phyloP scores from a whole-genome alignment of 1,284 basidiomycete genomes.

The Marasmius fiardii region DNA sequence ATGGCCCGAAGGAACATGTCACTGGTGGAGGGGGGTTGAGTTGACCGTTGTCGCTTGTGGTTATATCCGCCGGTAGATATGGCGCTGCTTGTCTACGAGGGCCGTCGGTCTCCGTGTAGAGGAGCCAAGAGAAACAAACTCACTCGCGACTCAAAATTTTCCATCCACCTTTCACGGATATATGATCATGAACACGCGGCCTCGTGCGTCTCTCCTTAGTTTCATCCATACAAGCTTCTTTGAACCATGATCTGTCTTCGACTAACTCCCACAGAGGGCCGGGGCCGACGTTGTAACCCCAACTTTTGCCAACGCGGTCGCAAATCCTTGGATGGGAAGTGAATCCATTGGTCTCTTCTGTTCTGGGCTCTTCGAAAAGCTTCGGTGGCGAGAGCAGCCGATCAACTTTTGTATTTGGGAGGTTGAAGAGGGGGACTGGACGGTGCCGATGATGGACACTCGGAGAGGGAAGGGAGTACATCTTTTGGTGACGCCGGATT shows the following conservation, averaged over 20 bases:
- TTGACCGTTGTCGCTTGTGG: conserved; percentile 43
- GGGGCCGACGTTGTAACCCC: conserved; percentile 66
- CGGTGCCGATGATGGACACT: conserved; percentile 67
- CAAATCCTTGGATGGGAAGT: conserved; percentile 38
- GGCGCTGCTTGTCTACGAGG: conserved; percentile 44
- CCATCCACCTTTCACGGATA: conserved; percentile 43
- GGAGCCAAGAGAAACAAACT: conserved; percentile 25
- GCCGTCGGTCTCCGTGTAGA: conserved; percentile 6
- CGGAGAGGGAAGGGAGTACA: conserved; percentile 52
- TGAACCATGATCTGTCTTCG: conserved; percentile 76
- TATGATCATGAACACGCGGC: conserved; percentile 51
- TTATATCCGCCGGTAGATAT: conserved; percentile 54
- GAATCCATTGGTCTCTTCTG: conserved; percentile 41
- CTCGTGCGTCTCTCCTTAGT: conserved; percentile 45
- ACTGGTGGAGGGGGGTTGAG: conserved; percentile 50
- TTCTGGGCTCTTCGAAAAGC: conserved; percentile 36
- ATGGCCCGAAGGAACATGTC: conserved; percentile 60
- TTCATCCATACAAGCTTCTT: conserved; percentile 43
- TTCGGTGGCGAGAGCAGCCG: conserved; percentile 46
- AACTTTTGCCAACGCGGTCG: conserved; percentile 54
- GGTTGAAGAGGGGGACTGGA: conserved; percentile 54
- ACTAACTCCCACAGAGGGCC: conserved; percentile 72
- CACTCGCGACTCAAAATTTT: conserved; percentile 46
- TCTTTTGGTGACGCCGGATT: conserved; percentile 30
- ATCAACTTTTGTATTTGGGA: conserved; percentile 44